Evolutionary conservation across 2,329 filamentous ascomycete genomes (phyloP), one percentile per base, ranked within the genome.

Genomic region (Xylariaceae sp.): DNA sequence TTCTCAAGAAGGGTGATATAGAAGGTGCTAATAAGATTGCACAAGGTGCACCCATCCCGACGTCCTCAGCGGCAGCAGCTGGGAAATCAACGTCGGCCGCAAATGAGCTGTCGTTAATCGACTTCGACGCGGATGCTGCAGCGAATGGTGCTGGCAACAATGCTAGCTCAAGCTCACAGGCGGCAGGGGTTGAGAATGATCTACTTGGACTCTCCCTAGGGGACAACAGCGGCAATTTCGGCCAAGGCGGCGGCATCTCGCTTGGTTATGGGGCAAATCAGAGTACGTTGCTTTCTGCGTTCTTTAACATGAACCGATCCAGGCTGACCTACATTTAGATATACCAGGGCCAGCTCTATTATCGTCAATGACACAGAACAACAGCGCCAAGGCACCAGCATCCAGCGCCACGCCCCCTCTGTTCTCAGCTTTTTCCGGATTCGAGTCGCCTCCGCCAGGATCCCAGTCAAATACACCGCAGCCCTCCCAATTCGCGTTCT

Each of bases 1-100:
- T 98, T 52, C 87, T 98, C 75, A 99, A 96, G 80, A 96, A 95
- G 78, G 95, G 95, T 20, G 93, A 99, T 68, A 73, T 96, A 44
- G 91, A 93, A 64, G 91, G 80, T 10, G 91, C 95, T 16, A 86
- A 88, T 62, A 90, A 87, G 72, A 89, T 98, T 63, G 91, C 91
- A 6, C 88, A 90, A 69, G 91, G 93, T 23, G 93, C 89, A 14
- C 81, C 79, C 6, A 59, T 74, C 20, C 64, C 71, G 14, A 57
- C 65, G 14, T 14, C 66, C 7, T 69, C 67, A 2, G 32, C 56
- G 3, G 32, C 56, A 7, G 21, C 66, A 9, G n/a, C 90, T 48
- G 85, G 88, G 10, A 86, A 84, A 20, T 88, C 83, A 58, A 85
- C 86, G 56, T 84, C 88, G 66, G 75, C 81, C 7, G 75, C 77